Evolutionary conservation across 352 stramenopile species (phyloP), one percentile per base, ranked within the genome.

Genomic region (Globisporangium iwayamae): DNA sequence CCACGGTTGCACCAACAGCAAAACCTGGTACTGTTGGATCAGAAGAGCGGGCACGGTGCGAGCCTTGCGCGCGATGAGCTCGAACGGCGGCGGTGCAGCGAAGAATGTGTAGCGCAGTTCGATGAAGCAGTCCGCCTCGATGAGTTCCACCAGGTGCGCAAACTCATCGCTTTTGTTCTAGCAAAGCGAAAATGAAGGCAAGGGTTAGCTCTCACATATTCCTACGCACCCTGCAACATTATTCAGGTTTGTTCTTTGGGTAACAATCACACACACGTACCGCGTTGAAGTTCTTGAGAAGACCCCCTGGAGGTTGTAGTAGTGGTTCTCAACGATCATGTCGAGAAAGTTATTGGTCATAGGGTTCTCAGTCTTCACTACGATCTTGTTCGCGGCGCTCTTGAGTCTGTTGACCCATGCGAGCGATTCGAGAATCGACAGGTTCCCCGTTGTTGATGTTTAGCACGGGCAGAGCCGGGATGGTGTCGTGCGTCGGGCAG

Each of bases 51-150:
- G 43, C 5, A 72, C 67, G 3, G 69, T 67, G 11, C 60, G 20
- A 18, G 64, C 51, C 11, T 67, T 54, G 55, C 70, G 70, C 16
- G 71, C 46, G 45, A 84, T 69, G 53, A 74, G 60, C 28, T 84
- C 75, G 36, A 81, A 84, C 10, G 71, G 71, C 28, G 73, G 64
- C 13, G 67, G 67, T 0, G 71, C 70, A 16, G 71, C 68, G 30
- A 78, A 71, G 3, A 83, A 22, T 51, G 73, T 81, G 67, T 83
- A 83, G 59, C 75, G 66, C 55, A 83, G 73, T 56, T 75, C 76
- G 65, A 83, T 61, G 63, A 73, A 78, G 71, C 75, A 82, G 56
- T 66, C 64, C 6, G 25, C 51, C 48, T 79, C 56, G 32, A 83
- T 69, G 18, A 36, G 10, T 1, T 13, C 28, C 2, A 55, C 68